A percentile compares a stretch with the other conserved stretches of the same genome.
These are phyloP conservation scores for Megacollybia marginata DNA, from an alignment of 768 basidiomycete genomes.

Conservation along the genomic window DNA sequence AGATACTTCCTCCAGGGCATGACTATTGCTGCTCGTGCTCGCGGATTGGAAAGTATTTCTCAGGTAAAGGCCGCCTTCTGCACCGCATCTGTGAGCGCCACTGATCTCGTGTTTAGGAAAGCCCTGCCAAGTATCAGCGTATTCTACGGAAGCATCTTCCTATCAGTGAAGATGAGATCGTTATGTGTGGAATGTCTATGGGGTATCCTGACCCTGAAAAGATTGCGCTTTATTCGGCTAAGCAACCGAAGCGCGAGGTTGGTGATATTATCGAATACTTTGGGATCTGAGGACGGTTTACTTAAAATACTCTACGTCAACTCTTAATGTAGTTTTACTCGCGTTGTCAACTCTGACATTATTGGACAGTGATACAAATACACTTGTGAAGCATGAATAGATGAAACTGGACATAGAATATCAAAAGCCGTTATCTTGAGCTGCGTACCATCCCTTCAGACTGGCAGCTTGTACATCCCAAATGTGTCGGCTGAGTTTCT, in stretches of 20 bases:
- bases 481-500: neutral
- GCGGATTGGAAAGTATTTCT: slow-evolving; percentile 10
- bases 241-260: slow-evolving; percentile 10
- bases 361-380: too few species aligned
- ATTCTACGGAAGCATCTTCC: slow-evolving; percentile 8
- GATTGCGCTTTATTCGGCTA: slow-evolving; percentile 4
- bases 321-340: too few species aligned
- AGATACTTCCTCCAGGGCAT: slow-evolving; percentile 12
- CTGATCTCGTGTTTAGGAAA: neutral
- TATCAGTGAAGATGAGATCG: slow-evolving; percentile 9
- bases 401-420: too few species aligned
- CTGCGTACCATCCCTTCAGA: slow-evolving; percentile 1
- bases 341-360: too few species aligned
- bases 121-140: slow-evolving; percentile 5
- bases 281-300: slow-evolving; percentile 1
- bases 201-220: slow-evolving; percentile 13
- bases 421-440: neutral
- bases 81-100: neutral
- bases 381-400: too few species aligned
- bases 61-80: neutral
- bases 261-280: slow-evolving; percentile 9
- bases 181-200: slow-evolving; percentile 7
- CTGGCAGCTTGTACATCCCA: neutral
- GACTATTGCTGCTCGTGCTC: slow-evolving; percentile 10
- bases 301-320: too few species aligned